Base-by-base conservation (phyloP, 1,284 basidiomycete genomes). In the Cryptococcus maquisensis region DNA sequence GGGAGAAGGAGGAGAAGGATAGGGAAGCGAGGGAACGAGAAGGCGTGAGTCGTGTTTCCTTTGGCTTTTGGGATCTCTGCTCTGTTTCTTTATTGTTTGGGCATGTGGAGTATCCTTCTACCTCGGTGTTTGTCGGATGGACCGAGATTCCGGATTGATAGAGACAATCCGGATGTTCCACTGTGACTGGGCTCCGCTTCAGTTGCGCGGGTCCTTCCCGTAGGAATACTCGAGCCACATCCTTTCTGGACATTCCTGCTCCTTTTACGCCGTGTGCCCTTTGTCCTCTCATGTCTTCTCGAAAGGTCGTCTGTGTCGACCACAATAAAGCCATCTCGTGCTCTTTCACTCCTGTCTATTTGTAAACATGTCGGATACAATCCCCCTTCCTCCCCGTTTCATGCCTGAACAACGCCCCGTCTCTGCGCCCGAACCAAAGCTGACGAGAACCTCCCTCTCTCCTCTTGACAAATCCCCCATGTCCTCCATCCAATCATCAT, bases 21-120 rank as follows among this genome's bases (percentile, higher is more conserved):
- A 52, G 57, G 15, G 63, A 65, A 45, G 55, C 56, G 26, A 56
- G 55, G 50, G 60, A 64, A n/a, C 56, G 59, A 32, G 58, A 64
- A 56, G 59, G 64, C 32, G 64, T 66, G 53, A 63, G 64, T 66
- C 18, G 37, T 28, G 9, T 46, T 51, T 55, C 44, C 38, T 39
- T 43, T 40, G 20, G 28, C 10, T n/a, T 15, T 10, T 40, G 8
- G n/a, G 4, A n/a, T 12, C 3, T 12, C 12, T 40, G 13, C 21
- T 40, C 16, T 21, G 13, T 21, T 12, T n/a, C 16, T 16, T 40
- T 44, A 46, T 35, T 53, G 39, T 41, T 36, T 52, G 23, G 13
- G 12, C 32, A 18, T 39, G 40, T 51, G 21, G n/a, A n/a, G n/a
- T n/a, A n/a, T 21, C 41, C 4, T 21, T n/a, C 15, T 4, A 10